phyloP scores from a whole-genome alignment of 2,329 filamentous ascomycete species.

The Rutstroemia sp. region DNA sequence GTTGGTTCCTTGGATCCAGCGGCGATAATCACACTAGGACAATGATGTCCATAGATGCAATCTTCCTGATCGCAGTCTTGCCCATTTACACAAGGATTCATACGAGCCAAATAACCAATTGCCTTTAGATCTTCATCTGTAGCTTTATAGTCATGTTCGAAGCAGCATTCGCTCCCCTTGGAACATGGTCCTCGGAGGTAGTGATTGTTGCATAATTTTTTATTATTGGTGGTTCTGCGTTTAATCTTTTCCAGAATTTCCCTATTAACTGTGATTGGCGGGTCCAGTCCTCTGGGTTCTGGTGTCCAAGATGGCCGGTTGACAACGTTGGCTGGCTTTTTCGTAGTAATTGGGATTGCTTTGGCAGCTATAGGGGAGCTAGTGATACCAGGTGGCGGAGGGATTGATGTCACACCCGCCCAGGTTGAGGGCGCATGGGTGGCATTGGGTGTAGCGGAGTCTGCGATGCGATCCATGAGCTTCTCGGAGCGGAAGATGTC shows the following conservation, averaged over 20 bases:
- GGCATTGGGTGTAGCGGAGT: slow-evolving; percentile 20
- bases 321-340: slow-evolving; percentile 11
- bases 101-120: slow-evolving; percentile 46
- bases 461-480: slow-evolving; percentile 34
- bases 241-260: slow-evolving; percentile 46
- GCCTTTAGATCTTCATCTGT: slow-evolving; percentile 47
- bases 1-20: slow-evolving; percentile 32
- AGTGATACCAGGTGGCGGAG: slow-evolving; percentile 12
- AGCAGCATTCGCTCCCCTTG: slow-evolving; percentile 47
- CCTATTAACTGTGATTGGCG: slow-evolving; percentile 40
- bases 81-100: slow-evolving; percentile 49
- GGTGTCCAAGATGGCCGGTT: slow-evolving; percentile 40
- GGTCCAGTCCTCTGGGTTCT: slow-evolving; percentile 46
- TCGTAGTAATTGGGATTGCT: slow-evolving; percentile 13
- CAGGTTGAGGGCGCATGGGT: slow-evolving; percentile 19
- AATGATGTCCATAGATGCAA: slow-evolving; percentile 57
- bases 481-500: slow-evolving; percentile 49
- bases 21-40: slow-evolving; percentile 21
- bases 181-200: slow-evolving; percentile 50
- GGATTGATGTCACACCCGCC: slow-evolving; percentile 27
- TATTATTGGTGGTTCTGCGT: slow-evolving; percentile 42
- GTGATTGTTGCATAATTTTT: slow-evolving; percentile 56
- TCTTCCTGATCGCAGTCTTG: slow-evolving; percentile 50
- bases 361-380: slow-evolving; percentile 14
- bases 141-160: slow-evolving; percentile 48